Base-by-base conservation (phyloP, 2,329 filamentous ascomycete species). In the Gaeumannomyces sp. region DNA sequence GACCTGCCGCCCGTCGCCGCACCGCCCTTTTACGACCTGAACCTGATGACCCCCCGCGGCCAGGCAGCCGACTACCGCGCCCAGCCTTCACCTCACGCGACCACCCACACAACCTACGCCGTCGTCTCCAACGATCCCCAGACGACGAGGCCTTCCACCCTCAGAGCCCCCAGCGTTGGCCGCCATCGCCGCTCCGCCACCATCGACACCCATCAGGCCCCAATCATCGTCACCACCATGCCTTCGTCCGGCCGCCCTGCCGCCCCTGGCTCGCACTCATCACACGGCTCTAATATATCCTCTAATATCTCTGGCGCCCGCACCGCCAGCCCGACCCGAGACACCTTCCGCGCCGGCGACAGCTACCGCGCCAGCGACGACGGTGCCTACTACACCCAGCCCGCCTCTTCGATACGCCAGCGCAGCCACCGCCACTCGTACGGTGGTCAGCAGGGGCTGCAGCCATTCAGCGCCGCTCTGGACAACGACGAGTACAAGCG, bases 191-290 rank as follows among this genome's bases (percentile, higher is more conserved):
- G 82, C 33, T 81, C 81, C 10, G 77, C 80, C 1, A 83, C 1
- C 33, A 67, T 85, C 29, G 85, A 88, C 65, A 75, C 80, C 29
- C 72, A 75, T 53, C 78, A 81, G 57, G 83, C 84, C 14, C 82
- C 84, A 64, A 80, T 86, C 69, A 83, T 86, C 65, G 79, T 87
- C 67, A 87, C 84, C 27, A 84, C 64, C 61, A 64, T 56, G 29
- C 65, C 6, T 53, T 53, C 45, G 19, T 53, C 35, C 31, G 33
- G 53, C 31, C 5, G 58, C 31, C 33, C 66, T 61, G 22, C 64
- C 62, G 6, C 65, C 64, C 29, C 53, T 45, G 10, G 67, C 60
- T 75, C 78, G 31, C 77, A 80, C 77, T 13, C 79, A 80, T 68
- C 70, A 76, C 22, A n/a, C 45, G 22, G 22, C 45, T 53, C 45